A percentile compares a stretch with the other conserved stretches of the same genome.
Evolutionary conservation across 306 rosid species (phyloP).

Genomic region (Cajanus cajan): DNA sequence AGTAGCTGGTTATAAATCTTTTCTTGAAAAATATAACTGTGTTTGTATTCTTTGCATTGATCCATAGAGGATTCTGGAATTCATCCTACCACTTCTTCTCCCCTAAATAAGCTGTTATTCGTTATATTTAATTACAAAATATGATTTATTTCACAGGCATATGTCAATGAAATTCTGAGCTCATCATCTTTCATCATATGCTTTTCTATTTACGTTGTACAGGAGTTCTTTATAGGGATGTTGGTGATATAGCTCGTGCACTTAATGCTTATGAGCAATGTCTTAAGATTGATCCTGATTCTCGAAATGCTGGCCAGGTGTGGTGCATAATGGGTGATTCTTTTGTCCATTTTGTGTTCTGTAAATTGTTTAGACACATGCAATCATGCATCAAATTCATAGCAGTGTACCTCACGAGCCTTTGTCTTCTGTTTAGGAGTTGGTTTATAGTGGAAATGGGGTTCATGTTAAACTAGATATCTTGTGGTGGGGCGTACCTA

Average conservation of each 20-base stretch:
- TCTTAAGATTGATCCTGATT: constrained; percentile 93
- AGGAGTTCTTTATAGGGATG: constrained; percentile 98
- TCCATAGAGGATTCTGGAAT: background rate
- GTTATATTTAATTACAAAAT: background rate
- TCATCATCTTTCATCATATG: background rate
- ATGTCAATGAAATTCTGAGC: background rate
- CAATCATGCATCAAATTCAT: background rate
- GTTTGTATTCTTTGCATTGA: background rate
- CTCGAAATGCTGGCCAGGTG: constrained; percentile 99
- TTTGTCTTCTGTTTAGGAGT: background rate
- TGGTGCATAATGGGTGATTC: constrained; percentile 20
- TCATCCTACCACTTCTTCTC: too few species aligned
- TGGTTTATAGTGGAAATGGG: background rate
- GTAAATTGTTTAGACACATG: background rate
- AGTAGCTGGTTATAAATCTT: background rate
- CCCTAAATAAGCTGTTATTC: too few species aligned
- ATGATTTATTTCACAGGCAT: background rate
- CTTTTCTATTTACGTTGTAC: constrained; percentile 34
- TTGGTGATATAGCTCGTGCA: constrained; percentile 80
- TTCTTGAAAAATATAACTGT: background rate
- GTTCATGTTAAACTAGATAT: background rate
- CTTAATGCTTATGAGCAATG: constrained; percentile 94
- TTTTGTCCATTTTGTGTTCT: background rate
- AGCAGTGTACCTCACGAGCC: background rate
- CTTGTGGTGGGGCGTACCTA: background rate